Evolutionary conservation across 345 rosid genomes (phyloP).

Genomic region (Lepidium aucheri): DNA sequence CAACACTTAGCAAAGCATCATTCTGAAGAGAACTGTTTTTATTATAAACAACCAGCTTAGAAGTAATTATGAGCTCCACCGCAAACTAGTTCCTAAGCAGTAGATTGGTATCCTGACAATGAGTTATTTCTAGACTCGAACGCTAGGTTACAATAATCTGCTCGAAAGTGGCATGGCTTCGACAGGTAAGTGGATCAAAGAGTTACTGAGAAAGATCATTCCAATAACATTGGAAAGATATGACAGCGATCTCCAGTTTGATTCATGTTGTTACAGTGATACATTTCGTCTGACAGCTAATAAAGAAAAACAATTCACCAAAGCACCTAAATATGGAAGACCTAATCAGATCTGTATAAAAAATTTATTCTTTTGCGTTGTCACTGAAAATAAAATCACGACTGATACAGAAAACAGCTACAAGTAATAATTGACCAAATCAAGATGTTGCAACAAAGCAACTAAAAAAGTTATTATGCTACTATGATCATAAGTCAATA

Average conservation of each 20-base stretch:
- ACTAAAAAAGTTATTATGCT: neutral
- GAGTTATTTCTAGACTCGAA: neutral
- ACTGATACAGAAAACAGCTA: neutral
- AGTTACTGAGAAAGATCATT: neutral
- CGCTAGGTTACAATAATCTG: neutral
- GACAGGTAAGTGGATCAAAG: neutral
- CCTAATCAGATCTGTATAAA: neutral
- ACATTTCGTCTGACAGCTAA: neutral
- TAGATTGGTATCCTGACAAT: neutral
- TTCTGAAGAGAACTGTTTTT: neutral
- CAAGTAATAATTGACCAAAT: neutral
- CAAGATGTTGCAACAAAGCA: neutral
- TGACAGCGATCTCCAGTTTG: neutral
- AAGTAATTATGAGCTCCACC: neutral
- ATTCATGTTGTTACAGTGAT: neutral
- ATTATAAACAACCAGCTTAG: neutral
- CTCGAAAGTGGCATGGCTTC: too few relatives aligned
- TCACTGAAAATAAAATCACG: neutral
- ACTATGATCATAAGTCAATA: neutral
- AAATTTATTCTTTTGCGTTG: neutral
- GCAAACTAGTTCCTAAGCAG: neutral
- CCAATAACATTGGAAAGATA: neutral
- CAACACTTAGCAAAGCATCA: neutral
- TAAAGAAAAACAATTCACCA: neutral
- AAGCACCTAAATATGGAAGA: neutral